Conservation (phyloP, 441 rosid species). For the Bocquillonia castaneifolia region DNA sequence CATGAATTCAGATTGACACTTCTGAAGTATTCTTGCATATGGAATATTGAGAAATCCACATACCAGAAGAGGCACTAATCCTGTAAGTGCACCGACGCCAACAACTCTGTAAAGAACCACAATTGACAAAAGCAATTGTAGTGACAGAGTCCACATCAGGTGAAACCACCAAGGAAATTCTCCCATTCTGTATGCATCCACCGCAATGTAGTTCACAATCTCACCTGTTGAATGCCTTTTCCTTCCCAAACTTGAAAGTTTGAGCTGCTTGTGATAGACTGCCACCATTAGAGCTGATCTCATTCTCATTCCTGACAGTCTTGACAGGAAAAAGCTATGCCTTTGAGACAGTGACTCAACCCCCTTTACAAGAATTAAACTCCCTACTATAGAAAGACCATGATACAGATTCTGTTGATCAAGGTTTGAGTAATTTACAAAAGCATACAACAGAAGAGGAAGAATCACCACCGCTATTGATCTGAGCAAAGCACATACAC, state of each 20-base stretch:
- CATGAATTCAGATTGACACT: slow-evolving; percentile 71
- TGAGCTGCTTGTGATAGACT: slow-evolving; percentile 68
- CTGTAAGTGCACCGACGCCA: slow-evolving; percentile 68
- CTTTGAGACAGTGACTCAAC: slow-evolving; percentile 84
- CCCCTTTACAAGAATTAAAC: slow-evolving; percentile 46
- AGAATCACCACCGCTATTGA: slow-evolving; percentile 51
- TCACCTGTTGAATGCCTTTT: slow-evolving; percentile 79
- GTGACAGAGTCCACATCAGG: slow-evolving; percentile 45
- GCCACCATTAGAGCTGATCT: slow-evolving; percentile 90
- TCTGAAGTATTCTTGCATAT: slow-evolving; percentile 61
- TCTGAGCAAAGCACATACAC: slow-evolving; percentile 50
- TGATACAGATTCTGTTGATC: slow-evolving; percentile 38
- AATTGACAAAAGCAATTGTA: slow-evolving; percentile 69
- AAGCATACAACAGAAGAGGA: slow-evolving; percentile 68
- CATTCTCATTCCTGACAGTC: slow-evolving; percentile 83
- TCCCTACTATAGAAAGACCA: slow-evolving; percentile 56
- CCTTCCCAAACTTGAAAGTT: slow-evolving; percentile 66
- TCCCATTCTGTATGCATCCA: too few relatives aligned
- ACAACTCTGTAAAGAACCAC: slow-evolving; percentile 54
- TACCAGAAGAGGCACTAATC: slow-evolving; percentile 57
- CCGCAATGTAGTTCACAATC: slow-evolving; percentile 71
- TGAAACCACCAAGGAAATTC: slow-evolving; percentile 92
- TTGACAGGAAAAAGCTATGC: slow-evolving; percentile 59
- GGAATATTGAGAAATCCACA: slow-evolving; percentile 71
- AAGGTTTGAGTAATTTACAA: slow-evolving; percentile 58